Conservation (phyloP, 164 flowering plant genomes). For the Magnolia kwangsiensis region DNA sequence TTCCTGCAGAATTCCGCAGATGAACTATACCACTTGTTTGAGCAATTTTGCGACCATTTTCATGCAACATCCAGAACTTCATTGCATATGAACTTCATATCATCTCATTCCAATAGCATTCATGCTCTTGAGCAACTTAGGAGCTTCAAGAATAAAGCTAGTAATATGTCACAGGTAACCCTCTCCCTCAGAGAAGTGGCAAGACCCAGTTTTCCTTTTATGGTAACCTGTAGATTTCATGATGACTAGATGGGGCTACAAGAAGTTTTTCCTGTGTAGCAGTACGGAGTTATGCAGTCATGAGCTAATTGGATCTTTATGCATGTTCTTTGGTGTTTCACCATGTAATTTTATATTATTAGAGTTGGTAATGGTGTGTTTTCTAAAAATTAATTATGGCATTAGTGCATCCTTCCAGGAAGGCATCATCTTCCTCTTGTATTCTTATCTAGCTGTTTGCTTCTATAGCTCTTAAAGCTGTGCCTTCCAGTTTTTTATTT, state of each 20-base stretch:
- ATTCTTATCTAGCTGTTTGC: too few relatives aligned
- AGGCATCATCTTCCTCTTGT: too few relatives aligned
- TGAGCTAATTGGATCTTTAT: background rate
- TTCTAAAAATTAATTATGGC: background rate
- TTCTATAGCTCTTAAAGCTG: too few relatives aligned
- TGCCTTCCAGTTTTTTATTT: too few relatives aligned
- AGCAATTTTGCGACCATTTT: slow-evolving; percentile 82
- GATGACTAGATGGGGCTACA: background rate
- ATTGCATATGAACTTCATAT: slow-evolving; percentile 65
- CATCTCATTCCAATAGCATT: slow-evolving; percentile 90
- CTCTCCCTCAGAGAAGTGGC: background rate
- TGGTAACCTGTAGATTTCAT: too few relatives aligned
- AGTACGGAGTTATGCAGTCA: background rate
- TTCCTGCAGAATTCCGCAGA: slow-evolving; percentile 71
- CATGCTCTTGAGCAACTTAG: slow-evolving; percentile 79
- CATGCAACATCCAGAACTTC: slow-evolving; percentile 53
- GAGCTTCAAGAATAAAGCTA: slow-evolving; percentile 57
- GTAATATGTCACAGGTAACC: slow-evolving; percentile 61
- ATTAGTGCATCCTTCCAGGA: background rate
- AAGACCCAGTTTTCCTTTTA: background rate
- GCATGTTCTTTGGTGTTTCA: background rate
- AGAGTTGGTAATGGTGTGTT: background rate
- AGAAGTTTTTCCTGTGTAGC: background rate
- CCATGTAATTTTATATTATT: background rate
- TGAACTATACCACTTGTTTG: slow-evolving; percentile 79